Conservation (phyloP, 2,329 filamentous ascomycete genomes). For the Alternaria dauci region DNA sequence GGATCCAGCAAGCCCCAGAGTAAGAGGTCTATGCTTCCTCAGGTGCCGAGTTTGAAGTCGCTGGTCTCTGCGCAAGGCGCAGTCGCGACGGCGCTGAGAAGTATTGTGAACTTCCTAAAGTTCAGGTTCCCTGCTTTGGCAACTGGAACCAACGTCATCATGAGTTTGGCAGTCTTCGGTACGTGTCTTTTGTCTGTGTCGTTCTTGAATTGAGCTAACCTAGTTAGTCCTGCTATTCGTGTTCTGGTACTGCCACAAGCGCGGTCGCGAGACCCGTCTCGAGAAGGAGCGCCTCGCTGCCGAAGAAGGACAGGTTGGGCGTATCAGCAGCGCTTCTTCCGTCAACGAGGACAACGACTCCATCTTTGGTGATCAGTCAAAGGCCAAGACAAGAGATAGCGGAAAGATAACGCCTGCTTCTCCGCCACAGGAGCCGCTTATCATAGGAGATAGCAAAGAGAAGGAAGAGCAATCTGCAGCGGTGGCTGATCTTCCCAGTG, state of each 20-base stretch:
- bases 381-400: slow-evolving; percentile 22
- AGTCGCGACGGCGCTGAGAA: slow-evolving; percentile 81
- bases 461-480: slow-evolving; percentile 31
- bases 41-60: slow-evolving; percentile 75
- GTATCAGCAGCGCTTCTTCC: slow-evolving; percentile 42
- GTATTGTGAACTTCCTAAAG: slow-evolving; percentile 90
- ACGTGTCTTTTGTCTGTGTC: slow-evolving; percentile 55
- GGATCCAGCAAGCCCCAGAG: slow-evolving; percentile 39
- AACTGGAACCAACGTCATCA: slow-evolving; percentile 83
- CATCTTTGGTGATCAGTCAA: slow-evolving; percentile 33
- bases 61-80: slow-evolving; percentile 88
- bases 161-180: slow-evolving; percentile 89
- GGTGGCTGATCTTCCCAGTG: slow-evolving; percentile 47
- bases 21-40: slow-evolving; percentile 64
- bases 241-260: slow-evolving; percentile 98
- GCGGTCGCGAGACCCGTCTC: slow-evolving; percentile 84
- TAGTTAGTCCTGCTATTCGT: slow-evolving; percentile 80
- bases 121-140: slow-evolving; percentile 88
- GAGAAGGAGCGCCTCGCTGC: slow-evolving; percentile 63
- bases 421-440: slow-evolving; percentile 31
- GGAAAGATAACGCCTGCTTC: slow-evolving; percentile 26
- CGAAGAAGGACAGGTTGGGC: slow-evolving; percentile 39
- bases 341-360: slow-evolving; percentile 43
- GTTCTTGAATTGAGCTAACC: slow-evolving; percentile 26
- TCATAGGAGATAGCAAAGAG: slow-evolving; percentile 39